phyloP scores from a whole-genome alignment of 2,329 filamentous ascomycete genomes.

The Ascochyta lentis region DNA sequence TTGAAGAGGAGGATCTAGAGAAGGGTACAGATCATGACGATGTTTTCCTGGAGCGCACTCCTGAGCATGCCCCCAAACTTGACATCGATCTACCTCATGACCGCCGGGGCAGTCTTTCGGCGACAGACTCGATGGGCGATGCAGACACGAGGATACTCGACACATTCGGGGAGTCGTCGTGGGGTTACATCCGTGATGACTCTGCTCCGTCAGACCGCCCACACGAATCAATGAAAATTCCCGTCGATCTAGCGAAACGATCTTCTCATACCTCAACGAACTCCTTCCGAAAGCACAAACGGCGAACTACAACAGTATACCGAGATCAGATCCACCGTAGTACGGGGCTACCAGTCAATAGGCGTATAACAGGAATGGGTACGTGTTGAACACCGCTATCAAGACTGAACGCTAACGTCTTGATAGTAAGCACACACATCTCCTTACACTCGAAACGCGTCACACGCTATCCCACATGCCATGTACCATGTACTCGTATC shows the following conservation, averaged over 20 bases:
- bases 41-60: constrained; percentile 22
- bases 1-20: constrained; percentile 47
- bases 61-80: constrained; percentile 50
- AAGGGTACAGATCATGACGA: constrained; percentile 41
- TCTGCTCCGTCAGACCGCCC: constrained; percentile 48
- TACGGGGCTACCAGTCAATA: constrained; percentile 39
- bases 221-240: constrained; percentile 53
- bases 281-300: constrained; percentile 38
- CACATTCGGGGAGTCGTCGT: constrained; percentile 50
- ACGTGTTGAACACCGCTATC: constrained; percentile 6
- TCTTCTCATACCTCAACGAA: constrained; percentile 39
- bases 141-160: constrained; percentile 47
- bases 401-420: constrained; percentile 12
- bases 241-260: constrained; percentile 49
- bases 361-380: constrained; percentile 40
- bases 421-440: constrained; percentile 11
- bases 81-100: constrained; percentile 41
- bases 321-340: constrained; percentile 34
- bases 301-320: constrained; percentile 33
- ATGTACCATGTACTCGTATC: neutral
- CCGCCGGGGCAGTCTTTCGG: constrained; percentile 42
- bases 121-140: constrained; percentile 49
- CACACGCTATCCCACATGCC: too few species aligned
- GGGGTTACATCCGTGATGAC: constrained; percentile 39
- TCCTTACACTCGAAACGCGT: neutral